phyloP scores from a whole-genome alignment of 129 eudicot species.

The Pseudognaphalium luteoalbum region DNA sequence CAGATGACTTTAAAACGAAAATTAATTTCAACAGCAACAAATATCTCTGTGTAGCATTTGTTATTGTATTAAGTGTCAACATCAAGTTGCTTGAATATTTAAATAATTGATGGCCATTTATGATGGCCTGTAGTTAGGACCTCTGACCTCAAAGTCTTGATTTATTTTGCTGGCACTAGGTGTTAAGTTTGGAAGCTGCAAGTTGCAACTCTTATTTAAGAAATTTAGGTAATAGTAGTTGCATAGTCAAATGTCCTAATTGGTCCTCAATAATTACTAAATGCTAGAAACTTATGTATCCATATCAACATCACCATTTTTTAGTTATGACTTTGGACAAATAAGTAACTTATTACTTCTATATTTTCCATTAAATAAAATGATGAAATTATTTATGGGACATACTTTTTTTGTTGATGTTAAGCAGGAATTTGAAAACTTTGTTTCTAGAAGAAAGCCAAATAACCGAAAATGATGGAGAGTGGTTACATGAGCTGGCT shows the following conservation, averaged over 20 bases:
- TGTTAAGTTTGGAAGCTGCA: not conserved
- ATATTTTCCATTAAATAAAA: not conserved
- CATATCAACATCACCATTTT: not conserved
- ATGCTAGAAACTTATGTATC: not conserved
- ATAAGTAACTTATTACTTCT: not conserved
- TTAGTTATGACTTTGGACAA: not conserved
- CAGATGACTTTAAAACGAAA: not conserved
- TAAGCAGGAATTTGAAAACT: conserved; percentile 57
- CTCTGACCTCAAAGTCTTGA: not conserved
- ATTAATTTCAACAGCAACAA: not conserved
- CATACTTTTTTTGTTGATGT: not conserved
- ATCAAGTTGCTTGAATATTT: conserved; percentile 22
- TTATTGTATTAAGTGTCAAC: conserved; percentile 15
- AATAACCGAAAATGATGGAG: conserved; percentile 54
- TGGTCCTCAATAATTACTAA: not conserved
- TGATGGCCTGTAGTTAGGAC: conserved; percentile 5
- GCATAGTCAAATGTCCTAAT: not conserved
- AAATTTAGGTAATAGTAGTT: not conserved
- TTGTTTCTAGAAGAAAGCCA: conserved; percentile 73
- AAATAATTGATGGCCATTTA: not conserved
- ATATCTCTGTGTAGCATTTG: conserved; percentile 7
- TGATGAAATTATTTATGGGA: not conserved
- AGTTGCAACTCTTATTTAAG: conserved; percentile 9
- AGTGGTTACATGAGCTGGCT: conserved; percentile 82
- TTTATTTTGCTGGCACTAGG: not conserved